phyloP scores from a whole-genome alignment of 2,329 filamentous ascomycete species.

The Botrytis byssoidea region DNA sequence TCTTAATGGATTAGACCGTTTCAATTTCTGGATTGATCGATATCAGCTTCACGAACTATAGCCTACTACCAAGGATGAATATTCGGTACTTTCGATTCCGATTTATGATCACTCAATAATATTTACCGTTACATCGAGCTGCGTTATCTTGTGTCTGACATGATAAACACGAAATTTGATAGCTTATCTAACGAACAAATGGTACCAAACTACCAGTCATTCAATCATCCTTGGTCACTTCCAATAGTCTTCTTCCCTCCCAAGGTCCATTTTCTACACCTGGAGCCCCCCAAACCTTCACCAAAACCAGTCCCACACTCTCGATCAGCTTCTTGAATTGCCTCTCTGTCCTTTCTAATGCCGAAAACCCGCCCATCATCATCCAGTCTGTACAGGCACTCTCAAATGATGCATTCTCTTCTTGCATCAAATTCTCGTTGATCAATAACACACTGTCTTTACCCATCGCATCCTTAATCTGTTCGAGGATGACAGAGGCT shows the following conservation, averaged over 20 bases:
- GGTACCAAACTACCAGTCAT: too few species aligned
- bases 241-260: constrained; percentile 14
- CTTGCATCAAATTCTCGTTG: constrained; percentile 14
- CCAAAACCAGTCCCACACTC: neutral
- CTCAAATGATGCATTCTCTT: neutral
- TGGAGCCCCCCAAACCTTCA: neutral
- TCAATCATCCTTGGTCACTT: neutral
- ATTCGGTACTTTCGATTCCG: neutral
- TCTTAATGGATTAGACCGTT: neutral
- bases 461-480: constrained; percentile 10
- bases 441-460: constrained; percentile 1
- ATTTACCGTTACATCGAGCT: neutral
- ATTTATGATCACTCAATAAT: neutral
- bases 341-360: constrained; percentile 5
- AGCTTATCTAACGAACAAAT: neutral
- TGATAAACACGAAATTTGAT: neutral
- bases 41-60: neutral
- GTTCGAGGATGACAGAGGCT: neutral
- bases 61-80: neutral
- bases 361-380: constrained; percentile 15
- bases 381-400: constrained; percentile 5
- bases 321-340: constrained; percentile 11
- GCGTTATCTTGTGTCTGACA: neutral
- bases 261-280: neutral
- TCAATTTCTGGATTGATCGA: neutral